These are phyloP conservation scores for Kodamaea sp. DNA, from an alignment of 1,139 yeast genomes.

Conservation along the genomic window DNA sequence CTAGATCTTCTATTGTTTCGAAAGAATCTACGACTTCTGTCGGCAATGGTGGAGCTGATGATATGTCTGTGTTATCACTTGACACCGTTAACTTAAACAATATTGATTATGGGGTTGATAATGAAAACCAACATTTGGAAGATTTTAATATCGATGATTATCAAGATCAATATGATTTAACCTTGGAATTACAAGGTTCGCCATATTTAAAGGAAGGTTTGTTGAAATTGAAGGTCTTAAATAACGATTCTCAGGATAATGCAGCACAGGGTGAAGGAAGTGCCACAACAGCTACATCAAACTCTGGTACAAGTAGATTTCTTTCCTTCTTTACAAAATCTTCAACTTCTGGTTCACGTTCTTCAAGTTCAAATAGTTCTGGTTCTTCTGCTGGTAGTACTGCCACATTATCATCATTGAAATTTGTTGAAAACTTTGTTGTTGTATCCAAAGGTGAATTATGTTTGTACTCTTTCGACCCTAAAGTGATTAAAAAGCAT, in stretches of 20 bases:
- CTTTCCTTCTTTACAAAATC: conserved; percentile 25
- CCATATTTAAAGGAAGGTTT: conserved; percentile 82
- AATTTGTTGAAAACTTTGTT: conserved; percentile 49
- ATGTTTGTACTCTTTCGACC: conserved; percentile 50
- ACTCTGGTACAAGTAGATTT: conserved; percentile 17
- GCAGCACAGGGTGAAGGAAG: conserved; percentile 15
- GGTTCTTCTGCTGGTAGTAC: conserved; percentile 9
- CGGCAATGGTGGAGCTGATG: conserved; percentile 27
- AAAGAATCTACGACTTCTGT: conserved; percentile 21
- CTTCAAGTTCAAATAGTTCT: conserved; percentile 5
- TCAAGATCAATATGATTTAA: conserved; percentile 55
- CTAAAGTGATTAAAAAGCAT: conserved; percentile 41
- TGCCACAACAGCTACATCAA: conserved; percentile 22
- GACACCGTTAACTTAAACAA: conserved; percentile 29
- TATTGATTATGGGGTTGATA: conserved; percentile 15
- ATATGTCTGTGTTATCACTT: conserved; percentile 35
- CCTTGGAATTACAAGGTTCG: conserved; percentile 63
- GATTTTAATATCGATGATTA: conserved; percentile 41
- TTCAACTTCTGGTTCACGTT: conserved; percentile 5
- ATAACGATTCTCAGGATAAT: conserved; percentile 39
- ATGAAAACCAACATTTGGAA: conserved; percentile 22
- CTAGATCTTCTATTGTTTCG: conserved; percentile 36
- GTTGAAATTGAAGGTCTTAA: conserved; percentile 46
- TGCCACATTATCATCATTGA: conserved; percentile 16
- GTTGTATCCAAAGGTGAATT: conserved; percentile 59